phyloP scores from a whole-genome alignment of 352 stramenopile genomes.

The Lagenidium sp. region DNA sequence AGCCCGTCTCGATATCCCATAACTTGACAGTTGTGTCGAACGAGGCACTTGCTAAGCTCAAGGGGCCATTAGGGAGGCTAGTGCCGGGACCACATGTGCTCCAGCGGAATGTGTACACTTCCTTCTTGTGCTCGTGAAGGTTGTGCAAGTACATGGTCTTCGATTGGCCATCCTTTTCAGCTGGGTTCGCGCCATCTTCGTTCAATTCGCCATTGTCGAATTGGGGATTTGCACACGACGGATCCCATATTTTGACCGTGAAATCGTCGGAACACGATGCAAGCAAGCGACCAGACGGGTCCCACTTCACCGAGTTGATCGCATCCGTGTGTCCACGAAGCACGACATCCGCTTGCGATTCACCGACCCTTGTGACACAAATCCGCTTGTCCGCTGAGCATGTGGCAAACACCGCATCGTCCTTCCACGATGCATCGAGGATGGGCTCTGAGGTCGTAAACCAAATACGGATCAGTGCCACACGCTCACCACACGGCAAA shows the following conservation, averaged over 20 bases:
- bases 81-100: conserved; percentile 76
- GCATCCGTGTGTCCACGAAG: conserved; percentile 93
- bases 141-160: conserved; percentile 58
- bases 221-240: conserved; percentile 13
- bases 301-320: conserved; percentile 98
- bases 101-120: conserved; percentile 93
- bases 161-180: conserved; percentile 5
- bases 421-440: conserved; percentile 91
- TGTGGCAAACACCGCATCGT: conserved; percentile 91
- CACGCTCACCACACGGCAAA: not conserved
- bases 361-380: conserved; percentile 86
- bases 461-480: no score
- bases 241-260: conserved; percentile 97
- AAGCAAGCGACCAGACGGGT: conserved; percentile 89
- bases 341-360: conserved; percentile 62
- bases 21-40: conserved; percentile 95
- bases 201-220: conserved; percentile 9
- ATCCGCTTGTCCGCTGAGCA: conserved; percentile 93
- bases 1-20: conserved; percentile 89
- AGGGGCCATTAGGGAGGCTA: conserved; percentile 41
- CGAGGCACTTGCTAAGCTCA: conserved; percentile 90
- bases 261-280: conserved; percentile 98
- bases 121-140: conserved; percentile 89
- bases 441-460: conserved; percentile 83
- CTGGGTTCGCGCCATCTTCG: conserved; percentile 9